A percentile compares a stretch with the other conserved stretches of the same genome.
Evolutionary conservation across 1,284 basidiomycete species (phyloP).

Genomic region (Ganoderma multipileum): DNA sequence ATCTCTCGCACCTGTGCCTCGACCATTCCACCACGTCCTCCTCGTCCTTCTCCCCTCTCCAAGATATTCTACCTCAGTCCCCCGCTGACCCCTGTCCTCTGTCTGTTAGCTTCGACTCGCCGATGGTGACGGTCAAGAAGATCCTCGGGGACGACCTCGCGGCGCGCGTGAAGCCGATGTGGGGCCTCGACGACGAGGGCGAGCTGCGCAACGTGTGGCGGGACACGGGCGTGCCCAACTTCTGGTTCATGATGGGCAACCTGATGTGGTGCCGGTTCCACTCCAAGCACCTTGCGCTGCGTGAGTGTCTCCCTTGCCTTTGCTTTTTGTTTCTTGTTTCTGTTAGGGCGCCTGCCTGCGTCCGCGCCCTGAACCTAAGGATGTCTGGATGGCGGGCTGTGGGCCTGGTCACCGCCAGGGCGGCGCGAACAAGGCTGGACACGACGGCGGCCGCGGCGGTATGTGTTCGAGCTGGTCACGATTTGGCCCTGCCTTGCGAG

Average conservation of each 20-base stretch:
- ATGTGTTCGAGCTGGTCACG: not conserved
- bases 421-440: not conserved
- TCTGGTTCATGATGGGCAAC: slow-evolving; percentile 44
- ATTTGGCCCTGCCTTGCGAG: not conserved
- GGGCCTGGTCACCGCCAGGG: not conserved
- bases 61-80: not conserved
- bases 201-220: slow-evolving; percentile 38
- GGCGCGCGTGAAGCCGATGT: slow-evolving; percentile 54
- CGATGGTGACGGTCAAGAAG: slow-evolving; percentile 46
- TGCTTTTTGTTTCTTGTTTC: no score
- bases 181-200: slow-evolving; percentile 46
- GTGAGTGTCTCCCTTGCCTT: slow-evolving; percentile 35
- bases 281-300: slow-evolving; percentile 48
- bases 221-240: slow-evolving; percentile 36
- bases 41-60: not conserved
- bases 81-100: slow-evolving; percentile 10
- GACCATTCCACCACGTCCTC: not conserved
- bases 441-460: no score
- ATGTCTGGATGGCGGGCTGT: not conserved
- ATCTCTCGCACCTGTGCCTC: no score
- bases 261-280: slow-evolving; percentile 45
- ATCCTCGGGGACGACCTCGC: slow-evolving; percentile 58
- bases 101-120: slow-evolving; percentile 46
- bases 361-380: not conserved
- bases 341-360: not conserved